Percentiles rank a stretch among this genome's conserved stretches.
Evolutionary conservation across 2,329 filamentous ascomycete genomes (phyloP).

Genomic region (Thermoascus crustaceus): DNA sequence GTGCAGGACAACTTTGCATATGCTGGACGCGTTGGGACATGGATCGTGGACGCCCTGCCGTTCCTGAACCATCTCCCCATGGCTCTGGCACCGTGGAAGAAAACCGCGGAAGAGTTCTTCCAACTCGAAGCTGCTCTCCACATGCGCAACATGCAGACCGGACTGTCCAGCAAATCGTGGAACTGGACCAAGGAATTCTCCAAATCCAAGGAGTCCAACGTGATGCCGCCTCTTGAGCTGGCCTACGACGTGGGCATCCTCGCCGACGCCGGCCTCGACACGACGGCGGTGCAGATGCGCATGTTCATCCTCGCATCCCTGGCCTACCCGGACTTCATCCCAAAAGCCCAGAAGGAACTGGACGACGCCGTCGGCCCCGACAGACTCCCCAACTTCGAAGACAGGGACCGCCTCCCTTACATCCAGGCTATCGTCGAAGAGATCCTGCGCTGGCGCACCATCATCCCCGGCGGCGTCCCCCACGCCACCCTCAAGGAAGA

Average conservation of each 20-base stretch:
- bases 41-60: constrained; percentile 38
- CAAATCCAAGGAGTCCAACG: constrained; percentile 31
- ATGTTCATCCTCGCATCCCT: constrained; percentile 41
- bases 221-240: constrained; percentile 35
- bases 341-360: constrained; percentile 30
- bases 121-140: constrained; percentile 13
- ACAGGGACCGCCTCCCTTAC: constrained; percentile 21
- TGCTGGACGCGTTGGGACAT: constrained; percentile 36
- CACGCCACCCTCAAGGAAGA: constrained; percentile 42
- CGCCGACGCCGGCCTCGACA: constrained; percentile 44
- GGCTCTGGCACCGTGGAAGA: constrained; percentile 31
- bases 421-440: constrained; percentile 23
- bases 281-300: constrained; percentile 38
- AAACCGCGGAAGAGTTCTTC: constrained; percentile 11
- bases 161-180: constrained; percentile 11
- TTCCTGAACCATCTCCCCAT: constrained; percentile 34
- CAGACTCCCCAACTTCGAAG: constrained; percentile 21
- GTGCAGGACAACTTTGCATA: constrained; percentile 43
- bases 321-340: constrained; percentile 35
- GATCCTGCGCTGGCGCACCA: constrained; percentile 28
- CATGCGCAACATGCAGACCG: constrained; percentile 12
- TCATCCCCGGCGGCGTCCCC: constrained; percentile 37
- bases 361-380: constrained; percentile 24
- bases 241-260: constrained; percentile 38
- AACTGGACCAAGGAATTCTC: constrained; percentile 19